Evolutionary conservation across 2,329 filamentous ascomycete genomes (phyloP).

Genomic region (Fusarium verrucosum): DNA sequence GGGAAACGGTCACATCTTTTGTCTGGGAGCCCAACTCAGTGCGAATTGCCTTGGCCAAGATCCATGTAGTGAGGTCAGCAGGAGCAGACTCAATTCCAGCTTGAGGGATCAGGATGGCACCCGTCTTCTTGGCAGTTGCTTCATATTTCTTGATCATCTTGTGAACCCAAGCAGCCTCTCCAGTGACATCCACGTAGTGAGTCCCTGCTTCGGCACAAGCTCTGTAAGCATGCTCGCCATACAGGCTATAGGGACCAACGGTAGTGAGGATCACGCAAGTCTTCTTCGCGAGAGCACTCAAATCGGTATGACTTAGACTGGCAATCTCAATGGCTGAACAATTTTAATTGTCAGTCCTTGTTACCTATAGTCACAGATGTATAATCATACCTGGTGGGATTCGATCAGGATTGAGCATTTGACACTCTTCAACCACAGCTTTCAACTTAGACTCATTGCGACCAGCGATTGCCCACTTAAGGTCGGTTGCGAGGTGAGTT

Average conservation of each 20-base stretch:
- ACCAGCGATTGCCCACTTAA: slow-evolving; percentile 90
- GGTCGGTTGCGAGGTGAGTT: slow-evolving; percentile 73
- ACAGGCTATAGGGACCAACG: slow-evolving; percentile 66
- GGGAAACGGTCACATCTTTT: slow-evolving; percentile 63
- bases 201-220: slow-evolving; percentile 70
- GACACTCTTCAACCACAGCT: slow-evolving; percentile 72
- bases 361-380: not conserved
- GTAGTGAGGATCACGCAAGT: slow-evolving; percentile 65
- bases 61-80: slow-evolving; percentile 66
- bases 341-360: not conserved
- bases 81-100: slow-evolving; percentile 70
- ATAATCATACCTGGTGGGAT: slow-evolving; percentile 68
- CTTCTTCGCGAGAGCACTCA: slow-evolving; percentile 63
- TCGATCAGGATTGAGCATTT: slow-evolving; percentile 73
- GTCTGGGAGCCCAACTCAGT: slow-evolving; percentile 60
- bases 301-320: slow-evolving; percentile 56
- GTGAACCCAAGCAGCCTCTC: slow-evolving; percentile 66
- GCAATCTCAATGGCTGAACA: slow-evolving; percentile 62
- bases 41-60: slow-evolving; percentile 61
- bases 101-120: slow-evolving; percentile 69
- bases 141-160: slow-evolving; percentile 70
- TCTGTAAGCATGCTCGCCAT: slow-evolving; percentile 68
- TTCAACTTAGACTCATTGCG: slow-evolving; percentile 81
- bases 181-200: slow-evolving; percentile 71
- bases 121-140: slow-evolving; percentile 59